These are phyloP conservation scores for Solanum neorickii DNA, from an alignment of 257 asterid species.

Conservation along the genomic window DNA sequence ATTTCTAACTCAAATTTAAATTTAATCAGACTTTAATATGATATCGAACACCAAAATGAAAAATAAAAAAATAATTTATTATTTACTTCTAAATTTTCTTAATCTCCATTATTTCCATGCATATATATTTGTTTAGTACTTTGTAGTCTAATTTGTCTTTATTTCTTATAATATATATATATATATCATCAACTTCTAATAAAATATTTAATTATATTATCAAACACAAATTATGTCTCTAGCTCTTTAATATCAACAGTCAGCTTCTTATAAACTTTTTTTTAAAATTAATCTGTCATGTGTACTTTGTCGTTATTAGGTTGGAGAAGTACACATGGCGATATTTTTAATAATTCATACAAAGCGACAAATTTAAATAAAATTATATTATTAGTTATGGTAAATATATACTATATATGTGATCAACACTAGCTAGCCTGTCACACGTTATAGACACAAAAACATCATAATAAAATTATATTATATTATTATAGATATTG, in stretches of 20 bases:
- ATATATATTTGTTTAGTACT: not conserved
- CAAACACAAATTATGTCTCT: not conserved
- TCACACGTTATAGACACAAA: not conserved
- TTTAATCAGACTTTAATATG: too few species aligned
- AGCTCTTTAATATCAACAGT: not conserved
- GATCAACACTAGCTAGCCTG: too few species aligned
- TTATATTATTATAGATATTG: not conserved
- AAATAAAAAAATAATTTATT: too few species aligned
- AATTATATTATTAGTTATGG: too few species aligned
- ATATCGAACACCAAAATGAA: too few species aligned
- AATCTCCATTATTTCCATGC: not conserved
- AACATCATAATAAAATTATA: too few species aligned
- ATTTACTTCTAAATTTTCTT: not conserved
- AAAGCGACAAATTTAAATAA: not conserved
- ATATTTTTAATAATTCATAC: not conserved
- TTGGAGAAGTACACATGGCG: not conserved
- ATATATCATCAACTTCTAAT: not conserved
- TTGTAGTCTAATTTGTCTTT: not conserved
- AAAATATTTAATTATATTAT: not conserved
- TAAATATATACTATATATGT: too few species aligned
- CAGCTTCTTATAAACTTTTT: not conserved
- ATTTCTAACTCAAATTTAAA: too few species aligned
- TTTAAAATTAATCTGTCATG: not conserved
- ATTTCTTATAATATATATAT: not conserved
- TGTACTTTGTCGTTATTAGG: not conserved